Evolutionary conservation across 2,329 filamentous ascomycete genomes (phyloP), one percentile per base, ranked within the genome.

Genomic region (Thermothelomyces thermophilus): DNA sequence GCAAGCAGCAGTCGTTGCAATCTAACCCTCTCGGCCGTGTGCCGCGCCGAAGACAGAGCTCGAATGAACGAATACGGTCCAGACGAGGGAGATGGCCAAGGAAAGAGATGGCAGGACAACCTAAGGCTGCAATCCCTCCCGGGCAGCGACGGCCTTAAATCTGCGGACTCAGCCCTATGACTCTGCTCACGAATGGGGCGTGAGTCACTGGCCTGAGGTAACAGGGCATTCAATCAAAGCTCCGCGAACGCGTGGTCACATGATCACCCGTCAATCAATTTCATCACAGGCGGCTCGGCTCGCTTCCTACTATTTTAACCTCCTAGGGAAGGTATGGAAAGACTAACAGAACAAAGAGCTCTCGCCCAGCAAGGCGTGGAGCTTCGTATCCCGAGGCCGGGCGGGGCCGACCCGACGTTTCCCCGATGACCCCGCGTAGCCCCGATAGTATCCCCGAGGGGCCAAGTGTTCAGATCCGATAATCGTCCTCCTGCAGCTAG

Each of bases 231-330:
- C 31, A 14, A 2, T n/a, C 13, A 31, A 13, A 14, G 35, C 7
- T 17, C 26, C 6, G 11, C 35, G 20, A 34, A 51, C 55, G 47
- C 55, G 55, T 57, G 50, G 51, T 57, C 56, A 58, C 56, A 51
- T 57, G 56, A 56, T 34, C 24, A 26, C 51, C 42, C 26, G 46
- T 46, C 26, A 39, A 30, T 30, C n/a, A n/a, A 28, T 39, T 36
- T 16, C 33, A n/a, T n/a, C n/a, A n/a, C n/a, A n/a, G n/a, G n/a
- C n/a, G n/a, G n/a, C n/a, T n/a, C n/a, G 13, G 33, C 16, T 35
- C 16, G 13, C 33, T 16, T 31, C 30, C n/a, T n/a, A n/a, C n/a
- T n/a, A n/a, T n/a, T n/a, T n/a, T 26, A 26, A 26, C 24, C 5
- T 26, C 33, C 33, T 3, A 31, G 33, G 33, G 33, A 35, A 26